phyloP scores from a whole-genome alignment of 345 rosid genomes.

The Aquilaria malaccensis region DNA sequence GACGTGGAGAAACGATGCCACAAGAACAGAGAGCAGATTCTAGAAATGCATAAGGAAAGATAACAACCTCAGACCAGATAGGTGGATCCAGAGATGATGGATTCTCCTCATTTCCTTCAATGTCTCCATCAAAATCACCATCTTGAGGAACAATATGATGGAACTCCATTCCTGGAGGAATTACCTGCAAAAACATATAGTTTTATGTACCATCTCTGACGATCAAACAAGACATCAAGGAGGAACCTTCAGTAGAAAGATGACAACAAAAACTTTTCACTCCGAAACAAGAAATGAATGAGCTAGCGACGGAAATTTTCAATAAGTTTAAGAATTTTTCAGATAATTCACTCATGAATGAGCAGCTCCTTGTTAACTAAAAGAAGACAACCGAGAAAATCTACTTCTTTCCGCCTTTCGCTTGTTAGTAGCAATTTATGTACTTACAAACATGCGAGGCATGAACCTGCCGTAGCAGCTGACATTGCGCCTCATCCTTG shows the following conservation, averaged over 20 bases:
- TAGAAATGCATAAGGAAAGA: slow-evolving; percentile 6
- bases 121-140: slow-evolving; percentile 83
- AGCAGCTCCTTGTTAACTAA: slow-evolving; percentile 1
- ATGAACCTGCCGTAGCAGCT: slow-evolving; percentile 94
- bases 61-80: slow-evolving; percentile 84
- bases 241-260: no score
- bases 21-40: neutral
- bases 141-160: slow-evolving; percentile 90
- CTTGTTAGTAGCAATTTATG: neutral
- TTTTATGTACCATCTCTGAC: neutral
- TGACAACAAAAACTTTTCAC: neutral
- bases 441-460: slow-evolving; percentile 99
- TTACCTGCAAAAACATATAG: slow-evolving; percentile 46
- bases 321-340: no score
- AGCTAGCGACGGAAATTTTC: neutral
- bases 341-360: no score
- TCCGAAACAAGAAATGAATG: neutral
- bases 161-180: slow-evolving; percentile 99
- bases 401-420: neutral
- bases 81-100: slow-evolving; percentile 80
- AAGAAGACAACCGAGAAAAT: slow-evolving; percentile 3
- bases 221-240: slow-evolving; percentile 3
- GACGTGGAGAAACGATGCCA: neutral
- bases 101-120: slow-evolving; percentile 86
- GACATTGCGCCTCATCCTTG: slow-evolving; percentile 89